Base-by-base conservation (phyloP, 2,329 filamentous ascomycete genomes). In the Pestalotiopsis sp. region DNA sequence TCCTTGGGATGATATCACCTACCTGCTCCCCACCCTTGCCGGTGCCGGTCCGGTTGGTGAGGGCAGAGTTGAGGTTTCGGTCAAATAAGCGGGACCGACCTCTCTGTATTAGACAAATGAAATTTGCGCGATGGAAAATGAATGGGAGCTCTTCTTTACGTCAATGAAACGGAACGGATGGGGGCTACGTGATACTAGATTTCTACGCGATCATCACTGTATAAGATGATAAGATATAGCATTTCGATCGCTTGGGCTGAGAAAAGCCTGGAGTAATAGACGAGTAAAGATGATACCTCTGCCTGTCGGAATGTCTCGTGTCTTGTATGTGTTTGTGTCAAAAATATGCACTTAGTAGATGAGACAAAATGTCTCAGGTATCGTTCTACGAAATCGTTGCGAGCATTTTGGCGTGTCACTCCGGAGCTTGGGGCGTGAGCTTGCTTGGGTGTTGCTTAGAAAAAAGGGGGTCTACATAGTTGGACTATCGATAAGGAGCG, bases 1-100 rank as follows among this genome's bases (percentile, higher is more conserved):
- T 90, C 96, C 96, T 80, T 98, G 96, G 96, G 96, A 97, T 82
- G 95, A 97, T 82, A 97, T 97, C 81, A 97, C 94, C 75, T 97
- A 97, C 85, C 89, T 97, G 76, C 91, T 97, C 76, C 94, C 94
- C 78, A 93, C 88, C 83, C 86, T 97, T 72, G 86, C 88, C 77
- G 88, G 92, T 80, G 88, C 88, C 70, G 90, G 90, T 72, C 88
- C 90, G 70, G 88, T 90, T 71, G 93, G 93, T 75, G 93, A 97
- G 86, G 93, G 93, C 76, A 91, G 94, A 86, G 94, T 97, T 70
- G 94, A 97, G 87, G 94, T 97, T 71, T 75, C 77, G 76, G 89
- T 91, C 81, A 87, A 96, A 81, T 93, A 86, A 72, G 31, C 59
- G 76, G 69, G 11, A 27, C 23, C 20, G 23, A 36, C 27, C 13